These are phyloP conservation scores for Microascus cirrosus DNA, from an alignment of 2,329 filamentous ascomycete species.

Conservation along the genomic window DNA sequence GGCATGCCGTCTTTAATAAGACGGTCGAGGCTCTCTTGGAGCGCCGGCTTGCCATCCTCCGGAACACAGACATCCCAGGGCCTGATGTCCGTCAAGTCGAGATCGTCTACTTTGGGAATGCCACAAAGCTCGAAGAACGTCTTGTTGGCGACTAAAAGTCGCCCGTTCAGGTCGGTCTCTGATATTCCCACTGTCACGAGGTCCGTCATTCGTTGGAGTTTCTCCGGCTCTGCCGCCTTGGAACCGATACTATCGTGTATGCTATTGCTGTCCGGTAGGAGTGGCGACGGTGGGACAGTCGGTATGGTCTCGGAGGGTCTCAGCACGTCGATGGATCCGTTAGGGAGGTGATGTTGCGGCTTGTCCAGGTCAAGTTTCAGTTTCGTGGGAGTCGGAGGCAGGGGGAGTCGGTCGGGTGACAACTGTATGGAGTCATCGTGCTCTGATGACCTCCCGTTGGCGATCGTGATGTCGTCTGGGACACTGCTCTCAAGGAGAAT, in stretches of 20 bases:
- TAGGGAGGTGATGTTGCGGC: not conserved
- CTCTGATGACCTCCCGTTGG: slow-evolving; percentile 7
- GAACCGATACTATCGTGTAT: not conserved
- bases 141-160: slow-evolving; percentile 38
- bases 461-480: slow-evolving; percentile 5
- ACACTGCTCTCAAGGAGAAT: not conserved
- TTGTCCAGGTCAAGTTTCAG: not conserved
- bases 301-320: not conserved
- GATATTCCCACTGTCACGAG: slow-evolving; percentile 44
- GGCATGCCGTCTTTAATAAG: slow-evolving; percentile 27
- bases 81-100: slow-evolving; percentile 21
- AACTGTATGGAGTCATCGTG: not conserved
- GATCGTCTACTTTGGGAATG: slow-evolving; percentile 27
- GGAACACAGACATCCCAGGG: slow-evolving; percentile 33
- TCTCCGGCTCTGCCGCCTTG: slow-evolving; percentile 37
- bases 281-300: not conserved
- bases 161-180: slow-evolving; percentile 38
- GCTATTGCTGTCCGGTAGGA: not conserved
- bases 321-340: not conserved
- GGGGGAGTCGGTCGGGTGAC: not conserved
- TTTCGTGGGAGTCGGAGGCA: not conserved
- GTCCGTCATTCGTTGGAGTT: slow-evolving; percentile 42
- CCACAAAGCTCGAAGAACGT: slow-evolving; percentile 42
- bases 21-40: slow-evolving; percentile 26
- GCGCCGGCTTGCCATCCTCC: slow-evolving; percentile 28